Evolutionary conservation across 306 rosid genomes (phyloP).

Genomic region (Datisca glomerata): DNA sequence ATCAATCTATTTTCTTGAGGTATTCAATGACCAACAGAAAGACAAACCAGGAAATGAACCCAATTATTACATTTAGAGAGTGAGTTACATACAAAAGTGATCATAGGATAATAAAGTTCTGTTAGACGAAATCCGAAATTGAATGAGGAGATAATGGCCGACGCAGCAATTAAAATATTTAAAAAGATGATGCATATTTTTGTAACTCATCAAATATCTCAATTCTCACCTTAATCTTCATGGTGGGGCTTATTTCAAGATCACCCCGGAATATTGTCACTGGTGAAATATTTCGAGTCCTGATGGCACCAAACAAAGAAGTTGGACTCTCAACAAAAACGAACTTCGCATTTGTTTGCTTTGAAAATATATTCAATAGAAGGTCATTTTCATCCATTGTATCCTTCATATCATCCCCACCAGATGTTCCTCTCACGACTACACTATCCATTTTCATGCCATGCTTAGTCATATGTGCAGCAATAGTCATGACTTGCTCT

Average conservation of each 20-base stretch:
- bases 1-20: no score
- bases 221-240: slow-evolving; percentile 81
- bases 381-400: slow-evolving; percentile 67
- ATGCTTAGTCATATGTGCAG: slow-evolving; percentile 50
- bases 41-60: no score
- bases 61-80: no score
- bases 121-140: no score
- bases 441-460: slow-evolving; percentile 86
- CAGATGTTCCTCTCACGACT: slow-evolving; percentile 47
- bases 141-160: no score
- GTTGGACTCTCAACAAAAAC: slow-evolving; percentile 50
- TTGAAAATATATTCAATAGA: slow-evolving; percentile 48
- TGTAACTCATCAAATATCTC: no score
- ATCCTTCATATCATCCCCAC: slow-evolving; percentile 28
- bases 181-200: no score
- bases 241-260: slow-evolving; percentile 55
- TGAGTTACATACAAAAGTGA: no score
- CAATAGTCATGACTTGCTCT: slow-evolving; percentile 67
- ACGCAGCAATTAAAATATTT: no score
- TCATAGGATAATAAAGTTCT: no score
- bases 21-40: no score
- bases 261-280: slow-evolving; percentile 75
- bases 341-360: slow-evolving; percentile 56
- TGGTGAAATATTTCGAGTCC: slow-evolving; percentile 56
- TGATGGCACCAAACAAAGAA: slow-evolving; percentile 68